A percentile compares a stretch with the other conserved stretches of the same genome.
phyloP scores from a whole-genome alignment of 2,329 filamentous ascomycete species.

The Zymoseptoria ardabiliae region DNA sequence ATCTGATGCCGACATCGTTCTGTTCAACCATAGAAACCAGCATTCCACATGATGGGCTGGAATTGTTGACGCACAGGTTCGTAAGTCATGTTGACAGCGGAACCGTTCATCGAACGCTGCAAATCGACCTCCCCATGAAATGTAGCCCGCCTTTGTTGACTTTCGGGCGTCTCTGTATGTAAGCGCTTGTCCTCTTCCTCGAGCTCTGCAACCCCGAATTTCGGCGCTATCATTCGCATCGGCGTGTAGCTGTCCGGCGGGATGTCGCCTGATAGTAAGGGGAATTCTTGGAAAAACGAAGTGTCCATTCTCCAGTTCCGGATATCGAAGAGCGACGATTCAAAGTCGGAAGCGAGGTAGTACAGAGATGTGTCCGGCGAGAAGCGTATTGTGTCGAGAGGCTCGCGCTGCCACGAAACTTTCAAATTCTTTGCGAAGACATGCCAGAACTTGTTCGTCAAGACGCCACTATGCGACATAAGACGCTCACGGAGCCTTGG shows the following conservation, averaged over 20 bases:
- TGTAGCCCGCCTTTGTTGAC: conserved; percentile 7
- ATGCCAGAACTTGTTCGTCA: conserved; percentile 19
- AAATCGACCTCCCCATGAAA: conserved; percentile 1
- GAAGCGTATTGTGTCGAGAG: conserved; percentile 12
- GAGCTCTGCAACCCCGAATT: conserved; percentile 10
- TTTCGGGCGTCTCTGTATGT: background rate
- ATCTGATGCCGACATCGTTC: background rate
- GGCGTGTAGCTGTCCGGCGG: conserved; percentile 18
- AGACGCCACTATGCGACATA: conserved; percentile 8
- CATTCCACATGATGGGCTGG: background rate
- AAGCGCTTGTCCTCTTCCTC: background rate
- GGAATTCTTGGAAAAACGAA: conserved; percentile 18
- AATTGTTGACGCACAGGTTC: background rate
- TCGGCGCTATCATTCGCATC: conserved; percentile 11
- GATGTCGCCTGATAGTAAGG: conserved; percentile 14
- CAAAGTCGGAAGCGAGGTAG: conserved; percentile 12
- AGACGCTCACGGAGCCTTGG: conserved; percentile 14
- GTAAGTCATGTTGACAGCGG: background rate
- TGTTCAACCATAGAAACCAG: background rate
- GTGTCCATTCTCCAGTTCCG: conserved; percentile 18
- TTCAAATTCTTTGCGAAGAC: conserved; percentile 13
- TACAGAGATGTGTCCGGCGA: conserved; percentile 11
- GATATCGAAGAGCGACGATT: conserved; percentile 15
- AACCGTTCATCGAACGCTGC: background rate
- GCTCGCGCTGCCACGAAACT: conserved; percentile 15